phyloP scores from a whole-genome alignment of 495 filamentous ascomycete genomes.

The Pyronema omphalodes region DNA sequence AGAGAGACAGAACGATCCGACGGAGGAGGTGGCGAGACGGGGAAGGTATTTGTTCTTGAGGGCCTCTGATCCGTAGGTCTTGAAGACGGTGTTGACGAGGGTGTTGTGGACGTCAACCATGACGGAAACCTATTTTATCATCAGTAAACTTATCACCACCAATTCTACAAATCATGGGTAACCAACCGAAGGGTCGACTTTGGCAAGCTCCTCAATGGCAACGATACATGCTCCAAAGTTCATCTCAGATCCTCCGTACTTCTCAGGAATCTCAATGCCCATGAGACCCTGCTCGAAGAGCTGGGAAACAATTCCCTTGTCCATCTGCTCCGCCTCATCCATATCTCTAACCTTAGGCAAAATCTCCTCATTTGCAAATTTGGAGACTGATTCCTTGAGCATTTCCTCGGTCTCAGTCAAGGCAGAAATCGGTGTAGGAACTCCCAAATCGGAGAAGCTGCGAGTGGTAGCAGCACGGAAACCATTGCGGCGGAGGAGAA shows the following conservation, averaged over 20 bases:
- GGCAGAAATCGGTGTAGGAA: constrained; percentile 80
- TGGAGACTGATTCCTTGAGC: constrained; percentile 77
- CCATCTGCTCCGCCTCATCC: constrained; percentile 95
- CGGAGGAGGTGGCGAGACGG: constrained; percentile 66
- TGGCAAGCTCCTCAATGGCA: constrained; percentile 89
- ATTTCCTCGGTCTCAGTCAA: constrained; percentile 75
- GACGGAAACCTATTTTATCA: constrained; percentile 14
- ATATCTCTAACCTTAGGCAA: constrained; percentile 88
- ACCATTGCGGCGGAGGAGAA: not conserved
- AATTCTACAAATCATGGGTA: not conserved
- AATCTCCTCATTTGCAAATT: constrained; percentile 76
- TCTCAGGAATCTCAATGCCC: constrained; percentile 93
- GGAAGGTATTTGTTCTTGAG: constrained; percentile 74
- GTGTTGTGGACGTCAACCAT: constrained; percentile 56
- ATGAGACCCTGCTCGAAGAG: constrained; percentile 96
- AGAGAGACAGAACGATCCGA: constrained; percentile 91
- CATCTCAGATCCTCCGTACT: constrained; percentile 92
- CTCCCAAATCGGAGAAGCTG: constrained; percentile 22
- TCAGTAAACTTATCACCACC: not conserved
- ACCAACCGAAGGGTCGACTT: constrained; percentile 84
- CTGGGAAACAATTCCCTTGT: constrained; percentile 67
- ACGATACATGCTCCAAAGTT: constrained; percentile 95
- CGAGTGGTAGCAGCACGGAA: constrained; percentile 9
- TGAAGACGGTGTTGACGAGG: constrained; percentile 78
- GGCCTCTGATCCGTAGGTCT: constrained; percentile 63